Percentiles rank a stretch among this genome's conserved stretches.
Evolutionary conservation across 2,329 filamentous ascomycete genomes (phyloP).

Genomic region (Clarireedia hainanense): DNA sequence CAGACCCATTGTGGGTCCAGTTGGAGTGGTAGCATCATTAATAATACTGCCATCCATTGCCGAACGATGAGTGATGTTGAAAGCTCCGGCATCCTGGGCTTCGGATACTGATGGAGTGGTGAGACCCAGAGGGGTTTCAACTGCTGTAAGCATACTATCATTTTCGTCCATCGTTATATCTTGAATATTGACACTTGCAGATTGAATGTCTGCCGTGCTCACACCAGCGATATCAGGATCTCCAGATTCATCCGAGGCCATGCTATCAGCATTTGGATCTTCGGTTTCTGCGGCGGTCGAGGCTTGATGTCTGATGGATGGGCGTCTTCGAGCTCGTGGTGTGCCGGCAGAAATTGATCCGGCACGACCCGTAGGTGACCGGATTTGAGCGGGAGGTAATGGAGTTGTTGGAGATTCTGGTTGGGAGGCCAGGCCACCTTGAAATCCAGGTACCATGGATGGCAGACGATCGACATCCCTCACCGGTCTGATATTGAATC

Average conservation of each 20-base stretch:
- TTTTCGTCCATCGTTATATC: conserved; percentile 71
- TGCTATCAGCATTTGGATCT: conserved; percentile 77
- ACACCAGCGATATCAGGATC: conserved; percentile 66
- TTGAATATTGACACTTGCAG: conserved; percentile 73
- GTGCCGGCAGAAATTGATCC: conserved; percentile 45
- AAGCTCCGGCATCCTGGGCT: conserved; percentile 76
- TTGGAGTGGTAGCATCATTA: conserved; percentile 59
- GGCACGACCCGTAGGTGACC: conserved; percentile 47
- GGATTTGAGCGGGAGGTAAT: conserved; percentile 56
- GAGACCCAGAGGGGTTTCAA: conserved; percentile 63
- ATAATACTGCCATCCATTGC: conserved; percentile 79
- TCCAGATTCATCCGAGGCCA: conserved; percentile 67
- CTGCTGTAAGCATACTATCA: conserved; percentile 66
- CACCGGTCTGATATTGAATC: conserved; percentile 67
- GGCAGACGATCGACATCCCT: conserved; percentile 76
- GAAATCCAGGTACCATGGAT: conserved; percentile 67
- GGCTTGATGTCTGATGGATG: conserved; percentile 82
- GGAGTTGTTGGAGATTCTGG: conserved; percentile 88
- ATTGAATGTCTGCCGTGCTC: conserved; percentile 71
- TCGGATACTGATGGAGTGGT: conserved; percentile 74
- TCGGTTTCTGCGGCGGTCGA: conserved; percentile 82
- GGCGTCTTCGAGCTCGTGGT: conserved; percentile 57
- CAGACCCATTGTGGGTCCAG: conserved; percentile 61
- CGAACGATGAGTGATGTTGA: conserved; percentile 86
- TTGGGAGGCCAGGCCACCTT: conserved; percentile 70